phyloP scores from a whole-genome alignment of 257 asterid genomes.

The Solanum sejunctum region DNA sequence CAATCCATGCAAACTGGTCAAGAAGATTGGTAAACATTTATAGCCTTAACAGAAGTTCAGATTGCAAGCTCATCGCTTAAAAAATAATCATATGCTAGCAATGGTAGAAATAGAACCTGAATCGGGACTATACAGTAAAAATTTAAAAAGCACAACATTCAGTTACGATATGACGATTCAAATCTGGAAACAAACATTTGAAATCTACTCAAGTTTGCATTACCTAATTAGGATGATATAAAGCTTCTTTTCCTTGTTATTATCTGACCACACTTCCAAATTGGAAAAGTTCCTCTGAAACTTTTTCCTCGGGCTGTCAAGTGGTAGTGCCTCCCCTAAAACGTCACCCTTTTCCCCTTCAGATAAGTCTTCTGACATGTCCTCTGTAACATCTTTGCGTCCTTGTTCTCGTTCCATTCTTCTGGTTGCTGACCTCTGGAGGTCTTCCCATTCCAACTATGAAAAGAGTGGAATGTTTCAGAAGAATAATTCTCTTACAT shows the following conservation, averaged over 20 bases:
- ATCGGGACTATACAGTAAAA: background rate
- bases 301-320: slow-evolving; percentile 44
- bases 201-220: background rate
- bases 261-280: slow-evolving; percentile 56
- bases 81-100: background rate
- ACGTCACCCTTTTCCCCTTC: slow-evolving; percentile 73
- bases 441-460: slow-evolving; percentile 61
- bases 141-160: background rate
- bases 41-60: background rate
- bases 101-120: background rate
- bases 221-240: slow-evolving; percentile 69
- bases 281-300: slow-evolving; percentile 36
- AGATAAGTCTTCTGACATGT: slow-evolving; percentile 70
- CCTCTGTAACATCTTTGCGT: slow-evolving; percentile 63
- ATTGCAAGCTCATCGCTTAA: background rate
- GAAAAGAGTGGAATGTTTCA: background rate
- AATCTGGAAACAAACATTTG: background rate
- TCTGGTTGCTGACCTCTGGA: slow-evolving; percentile 37
- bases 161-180: background rate
- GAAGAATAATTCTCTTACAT: background rate
- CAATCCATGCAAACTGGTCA: slow-evolving; percentile 63
- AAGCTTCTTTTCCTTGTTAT: slow-evolving; percentile 54
- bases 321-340: slow-evolving; percentile 31
- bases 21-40: background rate
- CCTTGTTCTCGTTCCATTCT: slow-evolving; percentile 70